These are phyloP conservation scores for Stachybotrys chartarum DNA, from an alignment of 2,329 filamentous ascomycete species.

Conservation along the genomic window DNA sequence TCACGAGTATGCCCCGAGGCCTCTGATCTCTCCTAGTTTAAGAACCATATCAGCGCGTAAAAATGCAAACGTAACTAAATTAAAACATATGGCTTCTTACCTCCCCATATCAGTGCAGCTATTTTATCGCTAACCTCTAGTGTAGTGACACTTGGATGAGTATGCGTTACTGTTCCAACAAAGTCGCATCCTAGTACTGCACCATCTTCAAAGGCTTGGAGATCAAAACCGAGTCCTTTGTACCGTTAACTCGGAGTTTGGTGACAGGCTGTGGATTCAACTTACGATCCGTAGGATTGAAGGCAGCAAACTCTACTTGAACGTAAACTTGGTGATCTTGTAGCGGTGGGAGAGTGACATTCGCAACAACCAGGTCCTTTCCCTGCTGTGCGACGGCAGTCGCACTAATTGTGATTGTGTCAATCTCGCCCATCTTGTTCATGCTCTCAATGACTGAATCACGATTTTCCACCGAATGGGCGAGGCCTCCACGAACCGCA, in stretches of 20 bases:
- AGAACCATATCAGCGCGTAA: not conserved
- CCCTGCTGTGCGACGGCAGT: too few species aligned
- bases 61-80: slow-evolving; percentile 8
- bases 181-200: slow-evolving; percentile 30
- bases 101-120: slow-evolving; percentile 20
- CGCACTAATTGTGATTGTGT: too few species aligned
- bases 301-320: slow-evolving; percentile 13
- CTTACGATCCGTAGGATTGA: slow-evolving; percentile 18
- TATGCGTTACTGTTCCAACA: slow-evolving; percentile 22
- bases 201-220: slow-evolving; percentile 27
- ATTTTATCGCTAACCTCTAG: slow-evolving; percentile 12
- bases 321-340: slow-evolving; percentile 16
- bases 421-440: too few species aligned
- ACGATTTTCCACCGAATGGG: too few species aligned
- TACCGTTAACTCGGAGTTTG: not conserved
- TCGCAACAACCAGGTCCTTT: too few species aligned
- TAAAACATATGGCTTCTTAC: too few species aligned
- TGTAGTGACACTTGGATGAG: slow-evolving; percentile 16
- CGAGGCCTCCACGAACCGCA: too few species aligned
- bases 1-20: slow-evolving; percentile 30
- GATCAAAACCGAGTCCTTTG: slow-evolving; percentile 24
- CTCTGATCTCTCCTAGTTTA: slow-evolving; percentile 12
- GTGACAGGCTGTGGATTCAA: too few species aligned
- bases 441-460: too few species aligned
- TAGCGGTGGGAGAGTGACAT: too few species aligned